Conservation (phyloP, 2,329 filamentous ascomycete genomes). For the Pseudogymnoascus sp. region DNA sequence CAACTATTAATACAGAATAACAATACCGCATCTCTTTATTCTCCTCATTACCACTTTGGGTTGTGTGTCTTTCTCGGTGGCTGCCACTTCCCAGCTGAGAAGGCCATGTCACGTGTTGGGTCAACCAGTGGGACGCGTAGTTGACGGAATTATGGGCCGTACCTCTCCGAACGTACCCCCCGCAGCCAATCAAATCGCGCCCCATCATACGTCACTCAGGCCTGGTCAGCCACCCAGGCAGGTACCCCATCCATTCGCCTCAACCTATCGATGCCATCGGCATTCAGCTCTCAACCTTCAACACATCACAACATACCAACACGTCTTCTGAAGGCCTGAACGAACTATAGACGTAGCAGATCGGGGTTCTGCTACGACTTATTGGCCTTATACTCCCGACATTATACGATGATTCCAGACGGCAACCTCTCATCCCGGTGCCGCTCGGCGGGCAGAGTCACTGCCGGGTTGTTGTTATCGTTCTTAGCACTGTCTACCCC, state of each 20-base stretch:
- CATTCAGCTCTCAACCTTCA: slow-evolving; percentile 3
- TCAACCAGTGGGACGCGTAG: not conserved
- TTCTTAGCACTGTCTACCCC: slow-evolving; percentile 53
- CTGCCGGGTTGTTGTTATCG: slow-evolving; percentile 54
- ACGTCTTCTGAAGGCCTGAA: not conserved
- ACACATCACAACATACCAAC: not conserved
- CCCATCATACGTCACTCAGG: not conserved
- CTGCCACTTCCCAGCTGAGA: not conserved
- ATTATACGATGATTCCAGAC: slow-evolving; percentile 15
- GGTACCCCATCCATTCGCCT: slow-evolving; percentile 9
- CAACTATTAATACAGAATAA: not conserved
- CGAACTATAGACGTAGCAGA: not conserved
- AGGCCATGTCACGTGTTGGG: not conserved
- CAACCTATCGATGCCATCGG: slow-evolving; percentile 1
- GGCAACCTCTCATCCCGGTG: slow-evolving; percentile 28
- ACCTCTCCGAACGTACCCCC: not conserved
- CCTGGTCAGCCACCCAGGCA: slow-evolving; percentile 8
- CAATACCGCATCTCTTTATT: not conserved
- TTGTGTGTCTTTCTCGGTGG: not conserved
- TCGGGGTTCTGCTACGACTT: not conserved
- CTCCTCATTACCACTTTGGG: not conserved
- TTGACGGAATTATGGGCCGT: not conserved
- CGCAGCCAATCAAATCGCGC: not conserved
- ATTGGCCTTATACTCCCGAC: not conserved
- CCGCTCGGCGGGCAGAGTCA: slow-evolving; percentile 54